Percentiles rank a stretch among this genome's conserved stretches.
Evolutionary conservation across 2,329 filamentous ascomycete species (phyloP).

Genomic region (Taxawa tesnikishii): DNA sequence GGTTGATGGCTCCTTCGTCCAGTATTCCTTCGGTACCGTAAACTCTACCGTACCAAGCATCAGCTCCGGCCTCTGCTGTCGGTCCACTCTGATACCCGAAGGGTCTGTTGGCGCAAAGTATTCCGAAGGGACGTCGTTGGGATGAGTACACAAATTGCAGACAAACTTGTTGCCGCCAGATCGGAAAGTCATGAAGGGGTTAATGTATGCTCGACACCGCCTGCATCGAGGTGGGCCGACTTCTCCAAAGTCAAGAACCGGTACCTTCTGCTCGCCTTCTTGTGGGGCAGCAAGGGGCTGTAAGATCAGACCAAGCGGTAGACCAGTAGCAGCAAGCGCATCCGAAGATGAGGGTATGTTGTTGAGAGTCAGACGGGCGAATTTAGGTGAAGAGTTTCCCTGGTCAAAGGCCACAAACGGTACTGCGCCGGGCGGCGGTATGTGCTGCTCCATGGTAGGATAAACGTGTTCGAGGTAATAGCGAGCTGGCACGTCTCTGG

Average conservation of each 20-base stretch:
- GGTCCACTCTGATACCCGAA: slow-evolving; percentile 74
- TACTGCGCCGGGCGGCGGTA: slow-evolving; percentile 76
- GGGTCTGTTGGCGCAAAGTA: slow-evolving; percentile 90
- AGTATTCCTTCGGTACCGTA: slow-evolving; percentile 95
- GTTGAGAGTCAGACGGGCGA: slow-evolving; percentile 81
- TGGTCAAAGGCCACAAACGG: slow-evolving; percentile 94
- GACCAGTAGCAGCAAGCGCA: slow-evolving; percentile 62
- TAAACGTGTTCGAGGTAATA: slow-evolving; percentile 83
- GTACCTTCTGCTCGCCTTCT: slow-evolving; percentile 74
- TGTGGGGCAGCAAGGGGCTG: slow-evolving; percentile 79
- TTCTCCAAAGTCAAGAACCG: slow-evolving; percentile 91
- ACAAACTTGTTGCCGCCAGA: slow-evolving; percentile 92
- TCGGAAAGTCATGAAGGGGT: slow-evolving; percentile 97
- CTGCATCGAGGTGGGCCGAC: slow-evolving; percentile 79
- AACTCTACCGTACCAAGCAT: slow-evolving; percentile 91
- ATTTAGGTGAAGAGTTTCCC: slow-evolving; percentile 92
- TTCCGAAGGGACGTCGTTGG: slow-evolving; percentile 83
- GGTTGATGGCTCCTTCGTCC: slow-evolving; percentile 85
- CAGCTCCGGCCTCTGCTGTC: slow-evolving; percentile 79
- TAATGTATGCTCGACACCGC: slow-evolving; percentile 91
- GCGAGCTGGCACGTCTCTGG: slow-evolving; percentile 69
- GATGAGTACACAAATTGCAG: slow-evolving; percentile 95
- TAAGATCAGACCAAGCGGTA: slow-evolving; percentile 77
- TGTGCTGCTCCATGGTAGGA: slow-evolving; percentile 87
- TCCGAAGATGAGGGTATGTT: slow-evolving; percentile 79